Conservation (phyloP, 805 yeast genomes). For the Pichia deserticola region DNA sequence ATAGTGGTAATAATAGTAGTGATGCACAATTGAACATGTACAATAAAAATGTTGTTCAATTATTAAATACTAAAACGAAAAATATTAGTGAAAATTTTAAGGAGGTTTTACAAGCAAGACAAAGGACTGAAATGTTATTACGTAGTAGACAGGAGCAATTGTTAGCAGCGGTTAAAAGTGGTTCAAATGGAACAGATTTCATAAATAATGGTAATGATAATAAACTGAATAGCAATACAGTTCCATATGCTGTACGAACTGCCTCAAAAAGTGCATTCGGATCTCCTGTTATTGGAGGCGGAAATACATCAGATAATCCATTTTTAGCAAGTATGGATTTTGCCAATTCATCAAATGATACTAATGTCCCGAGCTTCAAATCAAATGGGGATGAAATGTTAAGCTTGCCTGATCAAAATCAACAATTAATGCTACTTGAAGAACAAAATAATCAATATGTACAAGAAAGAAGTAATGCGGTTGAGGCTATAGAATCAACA, state of each 20-base stretch:
- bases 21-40: slow-evolving; percentile 66
- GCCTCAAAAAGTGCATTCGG: neutral
- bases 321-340: slow-evolving; percentile 23
- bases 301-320: slow-evolving; percentile 29
- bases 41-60: slow-evolving; percentile 77
- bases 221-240: neutral
- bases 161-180: slow-evolving; percentile 41
- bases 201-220: slow-evolving; percentile 1
- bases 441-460: slow-evolving; percentile 74
- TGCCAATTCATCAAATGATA: neutral
- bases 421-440: slow-evolving; percentile 71
- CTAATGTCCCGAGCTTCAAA: neutral
- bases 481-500: slow-evolving; percentile 94
- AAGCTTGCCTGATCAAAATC: slow-evolving; percentile 80
- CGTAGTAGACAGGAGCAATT: slow-evolving; percentile 81
- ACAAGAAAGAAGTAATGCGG: slow-evolving; percentile 81
- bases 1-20: neutral
- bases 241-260: slow-evolving; percentile 25
- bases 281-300: neutral
- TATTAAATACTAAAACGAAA: slow-evolving; percentile 83
- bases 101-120: slow-evolving; percentile 81
- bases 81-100: slow-evolving; percentile 90
- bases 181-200: slow-evolving; percentile 2
- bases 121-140: slow-evolving; percentile 71
- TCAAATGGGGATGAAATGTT: slow-evolving; percentile 32